These are phyloP conservation scores for Phytopythium boreale DNA, from an alignment of 352 stramenopile species.

Conservation along the genomic window DNA sequence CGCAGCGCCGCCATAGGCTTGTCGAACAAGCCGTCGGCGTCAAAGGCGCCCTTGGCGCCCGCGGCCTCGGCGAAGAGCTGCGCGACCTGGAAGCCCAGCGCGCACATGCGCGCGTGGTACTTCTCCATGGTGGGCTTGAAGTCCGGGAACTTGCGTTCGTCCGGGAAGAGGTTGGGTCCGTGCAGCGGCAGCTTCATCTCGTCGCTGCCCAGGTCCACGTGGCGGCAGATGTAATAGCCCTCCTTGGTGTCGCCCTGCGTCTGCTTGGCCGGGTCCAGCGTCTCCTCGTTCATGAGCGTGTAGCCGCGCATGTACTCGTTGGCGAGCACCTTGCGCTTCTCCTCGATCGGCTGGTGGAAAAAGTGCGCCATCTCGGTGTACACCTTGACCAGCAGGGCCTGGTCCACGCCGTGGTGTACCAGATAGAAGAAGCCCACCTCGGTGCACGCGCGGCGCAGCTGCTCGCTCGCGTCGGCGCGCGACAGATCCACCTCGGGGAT, in stretches of 20 bases:
- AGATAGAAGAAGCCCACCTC: slow-evolving; percentile 77
- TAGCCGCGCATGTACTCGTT: slow-evolving; percentile 76
- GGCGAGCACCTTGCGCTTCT: slow-evolving; percentile 60
- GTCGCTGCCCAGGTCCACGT: slow-evolving; percentile 44
- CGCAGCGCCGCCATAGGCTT: slow-evolving; percentile 78
- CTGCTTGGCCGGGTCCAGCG: slow-evolving; percentile 54
- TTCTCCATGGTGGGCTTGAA: slow-evolving; percentile 48
- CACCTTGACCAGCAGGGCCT: slow-evolving; percentile 31
- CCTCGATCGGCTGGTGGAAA: slow-evolving; percentile 41
- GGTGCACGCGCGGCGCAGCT: slow-evolving; percentile 48
- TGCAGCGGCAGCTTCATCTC: slow-evolving; percentile 63
- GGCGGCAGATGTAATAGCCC: slow-evolving; percentile 75
- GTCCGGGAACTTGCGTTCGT: slow-evolving; percentile 31
- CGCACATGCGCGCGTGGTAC: slow-evolving; percentile 52
- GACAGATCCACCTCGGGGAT: slow-evolving; percentile 61
- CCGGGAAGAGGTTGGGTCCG: slow-evolving; percentile 63
- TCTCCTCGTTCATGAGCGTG: slow-evolving; percentile 73
- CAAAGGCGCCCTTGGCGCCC: slow-evolving; percentile 44
- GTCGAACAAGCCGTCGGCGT: slow-evolving; percentile 55
- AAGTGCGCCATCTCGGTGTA: slow-evolving; percentile 64
- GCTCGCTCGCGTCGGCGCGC: slow-evolving; percentile 31
- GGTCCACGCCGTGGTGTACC: slow-evolving; percentile 40
- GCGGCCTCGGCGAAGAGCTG: slow-evolving; percentile 57
- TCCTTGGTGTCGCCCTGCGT: slow-evolving; percentile 70
- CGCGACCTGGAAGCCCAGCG: slow-evolving; percentile 45